Evolutionary conservation across 2,329 filamentous ascomycete species (phyloP).

Genomic region (Gnomoniopsis sp.): DNA sequence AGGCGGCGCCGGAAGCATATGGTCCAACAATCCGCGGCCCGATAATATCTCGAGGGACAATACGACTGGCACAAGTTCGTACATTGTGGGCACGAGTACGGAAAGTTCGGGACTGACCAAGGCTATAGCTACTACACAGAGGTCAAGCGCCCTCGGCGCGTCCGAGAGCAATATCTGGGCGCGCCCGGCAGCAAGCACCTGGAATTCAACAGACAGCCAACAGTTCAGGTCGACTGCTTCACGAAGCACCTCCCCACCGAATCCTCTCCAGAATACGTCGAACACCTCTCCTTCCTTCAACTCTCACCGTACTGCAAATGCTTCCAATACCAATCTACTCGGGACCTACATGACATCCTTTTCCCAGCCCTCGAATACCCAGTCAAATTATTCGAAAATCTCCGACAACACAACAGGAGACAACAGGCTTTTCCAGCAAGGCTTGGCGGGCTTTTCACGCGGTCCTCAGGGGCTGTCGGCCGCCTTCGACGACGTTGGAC

Average conservation of each 20-base stretch:
- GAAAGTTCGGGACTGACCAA: conserved; percentile 6
- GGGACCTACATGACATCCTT: conserved; percentile 3
- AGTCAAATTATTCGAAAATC: not conserved
- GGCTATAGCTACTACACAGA: conserved; percentile 11
- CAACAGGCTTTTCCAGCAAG: conserved; percentile 6
- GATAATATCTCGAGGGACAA: conserved; percentile 10
- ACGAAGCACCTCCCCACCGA: conserved; percentile 15
- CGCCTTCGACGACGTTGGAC: conserved; percentile 8
- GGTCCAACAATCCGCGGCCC: conserved; percentile 4
- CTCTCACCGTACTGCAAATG: conserved; percentile 6
- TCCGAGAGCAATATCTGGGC: conserved; percentile 13
- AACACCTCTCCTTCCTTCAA: conserved; percentile 16
- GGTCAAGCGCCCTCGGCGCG: conserved; percentile 6
- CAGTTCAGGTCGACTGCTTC: conserved; percentile 12
- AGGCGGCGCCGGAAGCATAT: conserved; percentile 11
- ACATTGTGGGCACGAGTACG: not conserved
- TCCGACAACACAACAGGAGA: not conserved
- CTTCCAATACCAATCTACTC: not conserved
- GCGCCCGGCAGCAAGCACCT: conserved; percentile 8
- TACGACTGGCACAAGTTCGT: conserved; percentile 11
- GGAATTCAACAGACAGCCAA: conserved; percentile 13
- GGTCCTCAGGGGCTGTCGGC: not conserved
- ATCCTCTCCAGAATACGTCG: conserved; percentile 7
- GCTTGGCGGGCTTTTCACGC: conserved; percentile 9
- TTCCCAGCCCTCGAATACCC: not conserved